Conservation (phyloP, 2,329 filamentous ascomycete species). For the Tolypocladium pustulatum region DNA sequence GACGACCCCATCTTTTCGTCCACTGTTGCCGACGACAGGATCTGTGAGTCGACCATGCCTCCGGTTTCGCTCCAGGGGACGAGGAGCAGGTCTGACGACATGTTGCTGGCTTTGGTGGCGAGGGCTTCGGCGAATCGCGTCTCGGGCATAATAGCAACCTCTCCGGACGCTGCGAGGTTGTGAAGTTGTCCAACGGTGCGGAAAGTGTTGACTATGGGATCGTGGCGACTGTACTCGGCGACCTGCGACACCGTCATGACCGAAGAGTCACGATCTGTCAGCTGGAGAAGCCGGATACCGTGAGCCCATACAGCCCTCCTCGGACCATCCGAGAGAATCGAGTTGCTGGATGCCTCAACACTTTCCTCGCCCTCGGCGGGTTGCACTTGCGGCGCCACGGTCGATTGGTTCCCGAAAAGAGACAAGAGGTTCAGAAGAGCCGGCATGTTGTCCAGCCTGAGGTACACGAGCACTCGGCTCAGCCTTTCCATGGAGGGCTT, state of each 20-base stretch:
- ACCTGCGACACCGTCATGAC: slow-evolving; percentile 89
- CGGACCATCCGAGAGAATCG: background rate
- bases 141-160: slow-evolving; percentile 70
- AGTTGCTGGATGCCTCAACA: slow-evolving; percentile 2
- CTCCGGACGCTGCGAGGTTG: slow-evolving; percentile 72
- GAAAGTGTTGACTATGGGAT: slow-evolving; percentile 88
- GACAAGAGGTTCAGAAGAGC: slow-evolving; percentile 75
- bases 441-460: slow-evolving; percentile 76
- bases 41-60: slow-evolving; percentile 51
- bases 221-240: slow-evolving; percentile 60
- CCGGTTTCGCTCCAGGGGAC: slow-evolving; percentile 87
- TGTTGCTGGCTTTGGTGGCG: slow-evolving; percentile 56
- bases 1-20: slow-evolving; percentile 28
- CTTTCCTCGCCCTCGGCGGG: slow-evolving; percentile 6
- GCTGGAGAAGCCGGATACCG: slow-evolving; percentile 73
- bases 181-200: slow-evolving; percentile 77
- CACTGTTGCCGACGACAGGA: slow-evolving; percentile 16
- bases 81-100: slow-evolving; percentile 63
- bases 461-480: slow-evolving; percentile 63
- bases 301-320: slow-evolving; percentile 52
- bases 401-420: slow-evolving; percentile 49
- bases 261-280: slow-evolving; percentile 86
- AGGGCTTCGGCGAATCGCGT: slow-evolving; percentile 71
- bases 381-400: slow-evolving; percentile 7
- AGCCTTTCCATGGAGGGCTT: slow-evolving; percentile 22